Base-by-base conservation (phyloP, 2,329 filamentous ascomycete genomes). In the Pyrenophora tritici-repentis region DNA sequence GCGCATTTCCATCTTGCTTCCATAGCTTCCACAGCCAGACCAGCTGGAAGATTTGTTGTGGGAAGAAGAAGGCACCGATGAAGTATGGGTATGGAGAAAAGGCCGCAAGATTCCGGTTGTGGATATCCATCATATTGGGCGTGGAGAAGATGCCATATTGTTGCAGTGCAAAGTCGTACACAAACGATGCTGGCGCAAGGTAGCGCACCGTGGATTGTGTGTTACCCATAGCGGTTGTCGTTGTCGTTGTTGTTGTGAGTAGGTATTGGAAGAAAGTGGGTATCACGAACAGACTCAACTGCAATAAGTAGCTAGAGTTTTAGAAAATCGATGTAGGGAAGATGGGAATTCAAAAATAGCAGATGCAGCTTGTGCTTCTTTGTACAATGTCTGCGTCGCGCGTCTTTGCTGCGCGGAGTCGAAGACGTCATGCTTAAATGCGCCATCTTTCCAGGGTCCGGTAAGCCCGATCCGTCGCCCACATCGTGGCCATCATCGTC, bases 1-100 rank as follows among this genome's bases (percentile, higher is more conserved):
- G 73, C 34, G 72, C 67, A 31, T 70, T 76, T 0, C 75, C 67
- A 41, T 79, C 73, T 7, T 80, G 70, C 43, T 76, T 79, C 73
- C 77, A 83, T 2, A 86, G 72, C 53, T 78, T 76, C 70, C 81
- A 85, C 4, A 85, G 68, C 82, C 82, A 86, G 2, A 73, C 77
- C 2, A 84, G 62, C 66, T 85, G 82, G 64, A 84, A 79, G 3
- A 85, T 62, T 63, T 85, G 82, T 64, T 86, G 82, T 0, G 81
- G 81, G 65, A 83, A 83, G 75, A 86, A 86, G 73, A 86, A 85
- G 13, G 72, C 80, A 0, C 73, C 83, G 53, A 86, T 84, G 69
- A 84, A 83, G 61, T 76, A 82, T 1, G 83, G 82, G 50, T 84
- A 79, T 0, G 83, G 83, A 1, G 76, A 80, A 73, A 81, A 85